Conservation (phyloP, 768 basidiomycete genomes). For the Russula ochroleuca region DNA sequence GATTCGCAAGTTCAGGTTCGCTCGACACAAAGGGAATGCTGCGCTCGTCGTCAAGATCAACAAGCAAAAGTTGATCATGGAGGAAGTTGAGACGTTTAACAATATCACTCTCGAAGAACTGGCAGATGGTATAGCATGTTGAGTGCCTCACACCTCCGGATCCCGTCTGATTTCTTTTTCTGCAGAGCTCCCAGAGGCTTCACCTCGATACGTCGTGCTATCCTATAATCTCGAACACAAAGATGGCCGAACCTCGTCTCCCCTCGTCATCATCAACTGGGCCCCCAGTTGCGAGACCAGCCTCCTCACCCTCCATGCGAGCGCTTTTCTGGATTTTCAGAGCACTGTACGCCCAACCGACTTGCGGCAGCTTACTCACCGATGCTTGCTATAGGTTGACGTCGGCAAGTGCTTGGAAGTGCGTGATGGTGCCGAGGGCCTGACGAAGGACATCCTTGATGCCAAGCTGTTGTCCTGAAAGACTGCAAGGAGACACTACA, state of each 20-base stretch:
- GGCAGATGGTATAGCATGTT: conserved; percentile 60
- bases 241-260: conserved; percentile 82
- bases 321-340: conserved; percentile 76
- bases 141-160: background rate
- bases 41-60: conserved; percentile 90
- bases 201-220: conserved; percentile 80
- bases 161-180: conserved; percentile 5
- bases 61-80: conserved; percentile 75
- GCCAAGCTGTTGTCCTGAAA: conserved; percentile 42
- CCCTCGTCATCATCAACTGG: conserved; percentile 87
- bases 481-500: background rate
- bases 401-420: conserved; percentile 78
- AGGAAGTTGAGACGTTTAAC: conserved; percentile 77
- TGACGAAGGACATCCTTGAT: conserved; percentile 72
- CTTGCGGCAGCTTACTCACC: background rate
- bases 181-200: conserved; percentile 80
- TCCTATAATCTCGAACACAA: conserved; percentile 76
- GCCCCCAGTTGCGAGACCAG: conserved; percentile 75
- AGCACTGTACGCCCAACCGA: conserved; percentile 45
- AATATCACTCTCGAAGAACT: conserved; percentile 76
- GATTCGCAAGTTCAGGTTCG: conserved; percentile 79
- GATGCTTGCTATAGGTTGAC: conserved; percentile 50
- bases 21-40: conserved; percentile 59
- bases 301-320: conserved; percentile 73
- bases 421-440: conserved; percentile 72